A percentile compares a stretch with the other conserved stretches of the same genome.
phyloP scores from a whole-genome alignment of 495 filamentous ascomycete genomes.

The Stereocaulon alpinum region DNA sequence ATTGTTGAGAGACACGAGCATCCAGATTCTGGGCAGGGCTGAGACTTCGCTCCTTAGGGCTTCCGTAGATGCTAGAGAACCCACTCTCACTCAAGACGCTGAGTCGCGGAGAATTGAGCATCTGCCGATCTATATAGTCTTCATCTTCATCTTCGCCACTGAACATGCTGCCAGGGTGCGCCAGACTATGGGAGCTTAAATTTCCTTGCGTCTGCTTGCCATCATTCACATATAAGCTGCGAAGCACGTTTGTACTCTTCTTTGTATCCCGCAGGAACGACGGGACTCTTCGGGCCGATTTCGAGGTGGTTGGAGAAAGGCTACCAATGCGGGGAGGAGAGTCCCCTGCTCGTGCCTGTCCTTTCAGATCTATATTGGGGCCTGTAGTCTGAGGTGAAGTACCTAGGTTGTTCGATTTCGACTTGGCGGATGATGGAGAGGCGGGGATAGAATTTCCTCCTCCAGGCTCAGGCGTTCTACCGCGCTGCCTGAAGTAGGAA shows the following conservation, averaged over 20 bases:
- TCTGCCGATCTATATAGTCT: constrained; percentile 26
- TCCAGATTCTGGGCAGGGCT: neutral
- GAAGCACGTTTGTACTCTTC: constrained; percentile 52
- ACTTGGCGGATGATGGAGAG: neutral
- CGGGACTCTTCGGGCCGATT: constrained; percentile 42
- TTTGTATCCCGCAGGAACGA: constrained; percentile 56
- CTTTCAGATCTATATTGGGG: neutral
- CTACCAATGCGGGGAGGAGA: neutral
- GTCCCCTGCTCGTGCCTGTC: constrained; percentile 1
- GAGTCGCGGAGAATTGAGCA: constrained; percentile 50
- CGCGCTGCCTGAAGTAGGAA: constrained; percentile 3
- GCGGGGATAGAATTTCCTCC: neutral
- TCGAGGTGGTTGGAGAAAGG: constrained; percentile 15
- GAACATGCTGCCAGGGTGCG: constrained; percentile 20
- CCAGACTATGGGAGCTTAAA: constrained; percentile 26
- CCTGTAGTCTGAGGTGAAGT: neutral
- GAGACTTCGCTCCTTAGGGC: constrained; percentile 4
- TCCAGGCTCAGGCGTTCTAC: neutral
- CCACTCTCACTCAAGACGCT: constrained; percentile 75
- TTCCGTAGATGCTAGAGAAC: constrained; percentile 55
- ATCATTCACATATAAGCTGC: constrained; percentile 49
- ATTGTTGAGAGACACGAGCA: neutral
- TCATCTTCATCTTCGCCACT: constrained; percentile 29
- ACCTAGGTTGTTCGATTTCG: neutral
- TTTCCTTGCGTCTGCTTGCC: constrained; percentile 26